Base-by-base conservation (phyloP, 2,329 filamentous ascomycete species). In the Setomelanomma holmii region DNA sequence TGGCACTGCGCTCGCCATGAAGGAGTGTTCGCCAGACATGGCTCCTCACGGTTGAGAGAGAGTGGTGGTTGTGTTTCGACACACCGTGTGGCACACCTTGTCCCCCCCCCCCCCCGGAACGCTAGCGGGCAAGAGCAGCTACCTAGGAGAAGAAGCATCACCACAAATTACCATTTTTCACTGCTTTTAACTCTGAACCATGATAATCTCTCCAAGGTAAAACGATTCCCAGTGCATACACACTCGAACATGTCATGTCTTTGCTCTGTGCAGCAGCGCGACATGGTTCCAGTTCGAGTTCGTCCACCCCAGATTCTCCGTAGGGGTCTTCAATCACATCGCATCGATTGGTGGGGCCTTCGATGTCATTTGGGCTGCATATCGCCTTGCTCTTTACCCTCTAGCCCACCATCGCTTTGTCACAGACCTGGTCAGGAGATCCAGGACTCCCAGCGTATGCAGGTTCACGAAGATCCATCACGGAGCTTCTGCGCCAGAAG, bases 21-120 rank as follows among this genome's bases (percentile, higher is more conserved):
- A 76, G 58, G 68, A 73, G 58, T 73, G 68, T 58, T 75, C 72
- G 62, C 70, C 66, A 35, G 64, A 66, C 72, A 74, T 75, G 61
- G 39, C 45, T 40, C 39, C 49, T 44, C 11, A 30, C 45, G 24
- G 36, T 55, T 50, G 17, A 55, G 60, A 51, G 56, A 57, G 44
- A 48, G 20, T 56, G 45, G 49, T 46, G 40, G 60, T 60, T 50
- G 57, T 60, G 64, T 53, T 51, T 49, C 45, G 60, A 49, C 42
- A 48, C 45, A 21, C 44, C 46, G 44, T 48, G 45, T 46, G 40
- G 47, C 36, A 23, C 27, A 11, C 35, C 41, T 40, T 22, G 40
- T 41, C 35, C 40, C 34, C n/a, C 7, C 34, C 16, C 24, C 12
- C 7, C 39, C 40, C 11, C 33, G 41, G 35, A 40, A 40, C 17